Conservation (phyloP, 2,329 filamentous ascomycete species). For the Penicillium sclerotigenum region DNA sequence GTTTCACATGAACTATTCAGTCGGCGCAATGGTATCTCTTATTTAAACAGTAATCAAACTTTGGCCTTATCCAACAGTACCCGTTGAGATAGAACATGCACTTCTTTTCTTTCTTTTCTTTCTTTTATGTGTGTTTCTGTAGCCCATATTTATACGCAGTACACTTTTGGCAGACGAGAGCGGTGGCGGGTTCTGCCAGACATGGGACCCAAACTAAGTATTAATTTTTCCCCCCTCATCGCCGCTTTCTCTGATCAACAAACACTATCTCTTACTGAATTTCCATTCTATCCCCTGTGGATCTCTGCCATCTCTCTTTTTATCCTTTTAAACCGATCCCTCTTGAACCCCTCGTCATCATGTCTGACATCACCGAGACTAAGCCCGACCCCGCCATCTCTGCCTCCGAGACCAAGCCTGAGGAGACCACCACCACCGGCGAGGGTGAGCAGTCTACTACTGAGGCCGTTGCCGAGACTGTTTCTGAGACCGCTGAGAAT, state of each 20-base stretch:
- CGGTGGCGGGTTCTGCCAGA: conserved; percentile 24
- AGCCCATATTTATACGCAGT: not conserved
- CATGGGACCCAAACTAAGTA: conserved; percentile 22
- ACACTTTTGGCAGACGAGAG: conserved; percentile 10
- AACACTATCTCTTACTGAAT: conserved; percentile 16
- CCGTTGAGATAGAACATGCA: not conserved
- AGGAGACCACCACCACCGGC: conserved; percentile 36
- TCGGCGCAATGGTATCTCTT: conserved; percentile 14
- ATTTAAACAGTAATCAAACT: not conserved
- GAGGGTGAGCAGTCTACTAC: conserved; percentile 31
- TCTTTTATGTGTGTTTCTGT: not conserved
- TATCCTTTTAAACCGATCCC: conserved; percentile 9
- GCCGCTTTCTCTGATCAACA: conserved; percentile 22
- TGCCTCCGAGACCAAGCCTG: conserved; percentile 35
- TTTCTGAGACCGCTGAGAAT: conserved; percentile 36
- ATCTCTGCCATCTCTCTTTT: conserved; percentile 3
- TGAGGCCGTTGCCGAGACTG: conserved; percentile 35
- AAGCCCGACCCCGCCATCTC: conserved; percentile 45
- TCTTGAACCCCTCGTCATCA: conserved; percentile 22
- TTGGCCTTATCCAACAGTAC: not conserved
- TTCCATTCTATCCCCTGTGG: conserved; percentile 6
- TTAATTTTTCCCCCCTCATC: conserved; percentile 30
- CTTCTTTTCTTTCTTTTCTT: not conserved
- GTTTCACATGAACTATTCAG: conserved; percentile 2
- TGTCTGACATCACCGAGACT: conserved; percentile 45